A percentile compares a stretch with the other conserved stretches of the same genome.
Evolutionary conservation across 139 green algal genomes (phyloP).

Genomic region (Chlorella sp.): DNA sequence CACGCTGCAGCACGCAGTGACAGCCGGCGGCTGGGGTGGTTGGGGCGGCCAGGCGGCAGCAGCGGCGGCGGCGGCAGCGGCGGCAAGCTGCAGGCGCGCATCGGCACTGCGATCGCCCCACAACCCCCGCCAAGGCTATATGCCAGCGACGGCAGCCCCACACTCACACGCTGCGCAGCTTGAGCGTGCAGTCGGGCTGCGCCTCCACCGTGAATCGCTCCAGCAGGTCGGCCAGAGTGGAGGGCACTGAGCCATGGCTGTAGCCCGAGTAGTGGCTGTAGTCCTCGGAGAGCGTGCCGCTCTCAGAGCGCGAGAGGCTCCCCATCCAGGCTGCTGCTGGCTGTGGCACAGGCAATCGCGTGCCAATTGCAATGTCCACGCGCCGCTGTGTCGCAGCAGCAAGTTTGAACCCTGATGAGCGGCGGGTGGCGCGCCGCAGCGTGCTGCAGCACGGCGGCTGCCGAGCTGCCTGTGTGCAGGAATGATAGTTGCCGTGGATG

Average conservation of each 20-base stretch:
- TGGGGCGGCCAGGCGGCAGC: neutral
- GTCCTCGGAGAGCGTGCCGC: neutral
- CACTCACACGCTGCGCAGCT: constrained; percentile 33
- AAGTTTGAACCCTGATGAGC: too few species aligned
- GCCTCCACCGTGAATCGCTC: constrained; percentile 45
- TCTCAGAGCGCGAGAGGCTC: too few species aligned
- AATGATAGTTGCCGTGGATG: too few species aligned
- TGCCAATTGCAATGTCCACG: too few species aligned
- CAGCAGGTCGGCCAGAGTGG: constrained; percentile 35
- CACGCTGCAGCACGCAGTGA: constrained; percentile 6
- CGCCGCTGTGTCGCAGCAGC: too few species aligned
- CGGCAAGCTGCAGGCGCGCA: too few species aligned
- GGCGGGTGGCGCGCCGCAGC: too few species aligned
- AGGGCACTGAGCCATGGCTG: neutral
- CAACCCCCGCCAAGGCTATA: too few species aligned
- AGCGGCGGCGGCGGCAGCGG: neutral
- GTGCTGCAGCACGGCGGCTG: too few species aligned
- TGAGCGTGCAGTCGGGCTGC: constrained; percentile 31
- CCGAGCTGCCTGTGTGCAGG: too few species aligned
- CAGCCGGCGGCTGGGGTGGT: neutral
- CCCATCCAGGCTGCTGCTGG: too few species aligned
- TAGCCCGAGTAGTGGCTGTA: neutral
- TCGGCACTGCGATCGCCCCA: neutral
- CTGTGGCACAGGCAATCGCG: too few species aligned
- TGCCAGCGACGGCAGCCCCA: neutral